Conservation (phyloP, 2,329 filamentous ascomycete genomes). For the Ascocoryne sarcoides region DNA sequence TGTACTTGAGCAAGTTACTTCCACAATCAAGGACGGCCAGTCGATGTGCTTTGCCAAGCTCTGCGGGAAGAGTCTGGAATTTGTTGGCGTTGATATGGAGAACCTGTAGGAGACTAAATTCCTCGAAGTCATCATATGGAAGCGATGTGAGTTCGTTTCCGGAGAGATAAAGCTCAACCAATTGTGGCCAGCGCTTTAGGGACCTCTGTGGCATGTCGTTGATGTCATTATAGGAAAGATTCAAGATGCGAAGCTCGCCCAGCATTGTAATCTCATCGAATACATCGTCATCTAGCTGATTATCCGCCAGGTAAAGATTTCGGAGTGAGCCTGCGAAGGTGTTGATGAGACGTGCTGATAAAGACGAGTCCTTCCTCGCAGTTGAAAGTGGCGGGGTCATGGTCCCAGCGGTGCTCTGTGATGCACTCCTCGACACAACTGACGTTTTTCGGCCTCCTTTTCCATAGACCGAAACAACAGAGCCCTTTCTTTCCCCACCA, state of each 20-base stretch:
- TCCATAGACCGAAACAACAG: constrained; percentile 71
- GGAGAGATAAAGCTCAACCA: constrained; percentile 88
- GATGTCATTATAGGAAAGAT: constrained; percentile 89
- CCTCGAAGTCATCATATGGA: constrained; percentile 88
- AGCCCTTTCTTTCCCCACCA: constrained; percentile 64
- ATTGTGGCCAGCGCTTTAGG: constrained; percentile 79
- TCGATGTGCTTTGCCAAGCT: constrained; percentile 89
- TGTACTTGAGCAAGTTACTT: constrained; percentile 94
- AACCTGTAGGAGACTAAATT: constrained; percentile 76
- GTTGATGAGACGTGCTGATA: constrained; percentile 68
- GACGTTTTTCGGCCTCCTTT: constrained; percentile 80
- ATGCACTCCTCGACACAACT: constrained; percentile 59
- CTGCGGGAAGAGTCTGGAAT: constrained; percentile 91
- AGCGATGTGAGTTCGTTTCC: constrained; percentile 89
- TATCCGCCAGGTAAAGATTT: constrained; percentile 84
- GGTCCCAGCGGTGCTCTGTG: constrained; percentile 34
- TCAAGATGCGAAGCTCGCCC: constrained; percentile 76
- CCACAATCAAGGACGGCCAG: constrained; percentile 88
- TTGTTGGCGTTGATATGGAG: constrained; percentile 97
- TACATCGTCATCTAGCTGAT: constrained; percentile 86
- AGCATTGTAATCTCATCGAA: constrained; percentile 85
- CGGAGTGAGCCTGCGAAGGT: constrained; percentile 84
- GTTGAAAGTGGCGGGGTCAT: constrained; percentile 43
- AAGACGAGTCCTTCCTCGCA: constrained; percentile 77
- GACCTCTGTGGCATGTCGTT: constrained; percentile 86